Evolutionary conservation across 139 green algal species (phyloP).

Genomic region (Asterochloris sp.): DNA sequence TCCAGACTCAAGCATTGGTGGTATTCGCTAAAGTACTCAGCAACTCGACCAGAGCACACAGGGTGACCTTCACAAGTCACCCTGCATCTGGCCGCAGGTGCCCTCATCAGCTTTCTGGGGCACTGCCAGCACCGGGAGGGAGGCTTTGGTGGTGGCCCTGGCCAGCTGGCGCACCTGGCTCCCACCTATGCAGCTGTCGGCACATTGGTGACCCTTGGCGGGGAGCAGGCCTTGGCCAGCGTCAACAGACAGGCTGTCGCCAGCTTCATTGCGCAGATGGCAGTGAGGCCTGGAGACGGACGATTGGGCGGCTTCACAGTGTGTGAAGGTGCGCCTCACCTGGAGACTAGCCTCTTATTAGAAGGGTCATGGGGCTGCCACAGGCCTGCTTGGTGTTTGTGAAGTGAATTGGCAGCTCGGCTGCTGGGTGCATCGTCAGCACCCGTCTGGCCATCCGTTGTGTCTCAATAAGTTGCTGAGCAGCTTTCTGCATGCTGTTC

Average conservation of each 20-base stretch:
- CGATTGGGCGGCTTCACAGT: slow-evolving; percentile 76
- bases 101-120: slow-evolving; percentile 69
- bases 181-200: slow-evolving; percentile 90
- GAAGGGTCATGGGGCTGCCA: neutral
- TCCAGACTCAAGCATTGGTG: no score
- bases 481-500: neutral
- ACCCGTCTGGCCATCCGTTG: neutral
- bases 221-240: slow-evolving; percentile 39
- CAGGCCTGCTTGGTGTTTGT: neutral
- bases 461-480: neutral
- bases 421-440: neutral
- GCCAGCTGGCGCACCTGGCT: slow-evolving; percentile 92
- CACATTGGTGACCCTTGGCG: slow-evolving; percentile 79
- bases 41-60: no score
- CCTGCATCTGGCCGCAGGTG: neutral
- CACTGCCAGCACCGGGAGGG: slow-evolving; percentile 69
- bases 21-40: no score
- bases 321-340: slow-evolving; percentile 62
- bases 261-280: slow-evolving; percentile 76
- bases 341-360: neutral
- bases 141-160: slow-evolving; percentile 85
- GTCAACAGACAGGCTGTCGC: slow-evolving; percentile 51
- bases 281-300: slow-evolving; percentile 48
- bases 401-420: neutral
- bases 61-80: no score